Evolutionary conservation across 441 rosid species (phyloP).

Genomic region (Gossypium laxum): DNA sequence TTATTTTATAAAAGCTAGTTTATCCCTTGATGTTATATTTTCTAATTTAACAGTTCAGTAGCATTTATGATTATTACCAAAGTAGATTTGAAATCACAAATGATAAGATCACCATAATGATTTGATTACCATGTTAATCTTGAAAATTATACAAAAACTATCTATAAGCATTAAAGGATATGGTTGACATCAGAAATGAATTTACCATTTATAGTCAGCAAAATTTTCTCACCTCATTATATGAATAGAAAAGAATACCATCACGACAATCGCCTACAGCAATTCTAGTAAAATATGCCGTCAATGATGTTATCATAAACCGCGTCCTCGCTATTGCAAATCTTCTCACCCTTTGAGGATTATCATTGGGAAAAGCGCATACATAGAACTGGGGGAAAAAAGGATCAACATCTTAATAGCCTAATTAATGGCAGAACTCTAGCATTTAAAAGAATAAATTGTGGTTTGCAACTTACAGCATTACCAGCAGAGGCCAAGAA

Average conservation of each 20-base stretch:
- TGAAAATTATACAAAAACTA: not conserved
- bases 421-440: conserved; percentile 1
- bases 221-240: conserved; percentile 57
- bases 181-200: conserved; percentile 11
- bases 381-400: conserved; percentile 56
- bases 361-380: conserved; percentile 67
- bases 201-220: not conserved
- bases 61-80: not conserved
- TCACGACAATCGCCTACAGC: conserved; percentile 98
- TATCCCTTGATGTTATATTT: not conserved
- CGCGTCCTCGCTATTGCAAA: conserved; percentile 78
- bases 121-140: not conserved
- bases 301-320: conserved; percentile 68
- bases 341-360: conserved; percentile 63
- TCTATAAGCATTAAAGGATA: not conserved
- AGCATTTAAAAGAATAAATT: conserved; percentile 20
- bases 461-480: conserved; percentile 52
- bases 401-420: conserved; percentile 22
- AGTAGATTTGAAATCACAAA: not conserved
- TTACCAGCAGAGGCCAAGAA: conserved; percentile 96
- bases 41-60: not conserved
- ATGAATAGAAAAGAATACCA: conserved; percentile 82
- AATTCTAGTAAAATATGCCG: conserved; percentile 68
- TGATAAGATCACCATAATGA: not conserved
- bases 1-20: not conserved